Evolutionary conservation across 2,329 filamentous ascomycete species (phyloP).

Genomic region (Eutypella sp.): DNA sequence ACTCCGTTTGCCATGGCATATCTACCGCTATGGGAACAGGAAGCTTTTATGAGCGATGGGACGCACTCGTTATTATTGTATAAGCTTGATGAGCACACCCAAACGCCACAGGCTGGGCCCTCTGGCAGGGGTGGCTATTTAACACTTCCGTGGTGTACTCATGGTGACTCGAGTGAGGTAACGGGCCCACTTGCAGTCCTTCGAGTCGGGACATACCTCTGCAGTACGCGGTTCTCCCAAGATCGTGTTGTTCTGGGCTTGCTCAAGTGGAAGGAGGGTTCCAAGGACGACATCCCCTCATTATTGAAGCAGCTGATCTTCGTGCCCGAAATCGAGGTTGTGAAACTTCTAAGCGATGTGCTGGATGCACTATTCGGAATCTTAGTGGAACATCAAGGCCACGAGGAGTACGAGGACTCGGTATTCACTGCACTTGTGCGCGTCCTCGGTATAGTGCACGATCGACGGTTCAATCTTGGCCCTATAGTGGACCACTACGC

Average conservation of each 20-base stretch:
- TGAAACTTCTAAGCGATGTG: constrained; percentile 86
- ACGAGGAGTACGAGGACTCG: constrained; percentile 86
- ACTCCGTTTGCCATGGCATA: constrained; percentile 88
- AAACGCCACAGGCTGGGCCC: constrained; percentile 55
- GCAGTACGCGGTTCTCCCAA: constrained; percentile 92
- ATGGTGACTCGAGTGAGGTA: constrained; percentile 65
- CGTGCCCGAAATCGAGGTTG: constrained; percentile 94
- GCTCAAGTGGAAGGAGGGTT: constrained; percentile 77
- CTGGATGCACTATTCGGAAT: constrained; percentile 90
- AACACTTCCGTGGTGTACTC: constrained; percentile 71
- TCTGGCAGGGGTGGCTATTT: constrained; percentile 82
- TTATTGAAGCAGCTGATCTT: constrained; percentile 82
- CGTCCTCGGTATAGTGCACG: constrained; percentile 88
- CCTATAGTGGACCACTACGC: constrained; percentile 91
- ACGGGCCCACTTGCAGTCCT: constrained; percentile 78
- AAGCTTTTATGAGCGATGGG: constrained; percentile 85
- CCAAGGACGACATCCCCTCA: constrained; percentile 65
- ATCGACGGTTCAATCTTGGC: constrained; percentile 85
- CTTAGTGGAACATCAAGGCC: constrained; percentile 83
- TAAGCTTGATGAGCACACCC: constrained; percentile 86
- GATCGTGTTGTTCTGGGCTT: constrained; percentile 81
- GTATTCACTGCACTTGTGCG: constrained; percentile 87
- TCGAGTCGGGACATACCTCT: constrained; percentile 77
- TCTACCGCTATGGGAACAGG: constrained; percentile 88
- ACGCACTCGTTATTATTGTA: constrained; percentile 78